These are phyloP conservation scores for Baorangia bicolor DNA, from an alignment of 768 basidiomycete genomes.

Conservation along the genomic window DNA sequence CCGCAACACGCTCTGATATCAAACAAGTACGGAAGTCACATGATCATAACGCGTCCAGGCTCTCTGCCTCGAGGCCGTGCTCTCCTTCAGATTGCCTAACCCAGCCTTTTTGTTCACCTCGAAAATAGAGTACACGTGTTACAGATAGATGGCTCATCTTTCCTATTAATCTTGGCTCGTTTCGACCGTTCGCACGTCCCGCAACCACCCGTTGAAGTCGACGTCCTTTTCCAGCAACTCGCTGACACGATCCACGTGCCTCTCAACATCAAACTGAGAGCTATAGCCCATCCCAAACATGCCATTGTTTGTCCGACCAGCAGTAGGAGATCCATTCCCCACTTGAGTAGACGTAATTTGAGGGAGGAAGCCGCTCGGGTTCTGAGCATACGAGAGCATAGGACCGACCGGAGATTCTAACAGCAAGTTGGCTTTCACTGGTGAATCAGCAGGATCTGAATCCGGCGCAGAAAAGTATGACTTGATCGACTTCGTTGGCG, in stretches of 20 bases:
- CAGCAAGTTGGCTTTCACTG: conserved; percentile 24
- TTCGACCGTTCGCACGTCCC: conserved; percentile 38
- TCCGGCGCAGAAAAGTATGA: conserved; percentile 40
- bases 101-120: conserved; percentile 11
- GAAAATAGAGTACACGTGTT: conserved; percentile 23
- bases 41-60: conserved; percentile 26
- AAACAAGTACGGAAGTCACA: conserved; percentile 31
- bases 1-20: conserved; percentile 36
- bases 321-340: conserved; percentile 12
- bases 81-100: conserved; percentile 30
- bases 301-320: conserved; percentile 24
- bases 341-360: conserved; percentile 38
- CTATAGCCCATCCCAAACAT: conserved; percentile 46
- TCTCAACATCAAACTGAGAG: conserved; percentile 59
- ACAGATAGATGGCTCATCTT: conserved; percentile 6
- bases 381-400: conserved; percentile 37
- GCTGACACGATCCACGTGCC: conserved; percentile 50
- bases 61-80: conserved; percentile 27
- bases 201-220: conserved; percentile 55
- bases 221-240: conserved; percentile 59
- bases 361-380: conserved; percentile 37
- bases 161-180: conserved; percentile 19
- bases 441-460: conserved; percentile 32
- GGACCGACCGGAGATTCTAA: conserved; percentile 35
- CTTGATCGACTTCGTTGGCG: conserved; percentile 34